These are phyloP conservation scores for Parmelia sp. DNA, from an alignment of 495 filamentous ascomycete species.

Conservation along the genomic window DNA sequence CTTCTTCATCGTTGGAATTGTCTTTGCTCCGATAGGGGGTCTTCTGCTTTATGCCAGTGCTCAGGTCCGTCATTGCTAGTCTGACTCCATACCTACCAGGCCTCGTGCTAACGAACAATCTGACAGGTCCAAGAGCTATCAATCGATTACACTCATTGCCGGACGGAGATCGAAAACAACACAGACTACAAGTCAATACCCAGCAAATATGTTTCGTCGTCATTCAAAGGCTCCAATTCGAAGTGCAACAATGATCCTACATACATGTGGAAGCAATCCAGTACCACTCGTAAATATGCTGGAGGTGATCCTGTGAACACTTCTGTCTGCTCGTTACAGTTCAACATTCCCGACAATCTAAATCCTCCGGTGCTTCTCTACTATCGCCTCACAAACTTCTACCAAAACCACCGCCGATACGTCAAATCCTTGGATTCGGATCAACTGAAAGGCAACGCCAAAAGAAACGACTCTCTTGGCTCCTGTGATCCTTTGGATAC, in stretches of 20 bases:
- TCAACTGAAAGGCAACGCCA: slow-evolving; percentile 70
- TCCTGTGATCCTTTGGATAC: slow-evolving; percentile 69
- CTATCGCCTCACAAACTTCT: slow-evolving; percentile 96
- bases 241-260: slow-evolving; percentile 18
- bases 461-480: slow-evolving; percentile 56
- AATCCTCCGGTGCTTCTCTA: slow-evolving; percentile 79
- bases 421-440: slow-evolving; percentile 78
- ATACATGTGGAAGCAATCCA: slow-evolving; percentile 37
- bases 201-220: slow-evolving; percentile 47
- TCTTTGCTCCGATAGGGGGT: slow-evolving; percentile 85
- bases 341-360: slow-evolving; percentile 72
- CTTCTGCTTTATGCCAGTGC: slow-evolving; percentile 76
- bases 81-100: not conserved
- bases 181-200: slow-evolving; percentile 42
- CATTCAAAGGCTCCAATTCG: slow-evolving; percentile 54
- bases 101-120: slow-evolving; percentile 15
- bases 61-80: slow-evolving; percentile 41
- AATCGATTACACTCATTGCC: slow-evolving; percentile 84
- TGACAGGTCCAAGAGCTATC: slow-evolving; percentile 78
- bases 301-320: slow-evolving; percentile 16
- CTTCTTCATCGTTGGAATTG: slow-evolving; percentile 77
- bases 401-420: slow-evolving; percentile 97
- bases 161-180: slow-evolving; percentile 40
- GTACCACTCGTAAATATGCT: slow-evolving; percentile 14
- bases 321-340: slow-evolving; percentile 59